Evolutionary conservation across 177 flowering plant species (phyloP).

Genomic region (Vitis hybrid): DNA sequence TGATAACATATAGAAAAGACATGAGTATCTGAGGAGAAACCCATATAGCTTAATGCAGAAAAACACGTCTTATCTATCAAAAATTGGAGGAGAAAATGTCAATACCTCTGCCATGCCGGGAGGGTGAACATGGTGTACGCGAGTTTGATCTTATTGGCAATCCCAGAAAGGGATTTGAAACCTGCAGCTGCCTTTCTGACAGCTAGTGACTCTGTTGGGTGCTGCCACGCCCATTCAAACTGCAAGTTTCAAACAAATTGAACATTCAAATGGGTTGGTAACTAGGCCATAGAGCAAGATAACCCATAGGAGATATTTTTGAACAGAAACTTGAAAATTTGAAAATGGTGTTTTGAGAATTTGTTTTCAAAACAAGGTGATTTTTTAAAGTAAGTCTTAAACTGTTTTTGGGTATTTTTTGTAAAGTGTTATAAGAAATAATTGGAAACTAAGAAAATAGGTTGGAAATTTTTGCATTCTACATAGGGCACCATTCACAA

Average conservation of each 20-base stretch:
- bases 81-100: background rate
- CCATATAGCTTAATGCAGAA: background rate
- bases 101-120: conserved; percentile 79
- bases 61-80: background rate
- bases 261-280: no score
- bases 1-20: conserved; percentile 23
- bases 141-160: conserved; percentile 75
- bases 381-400: no score
- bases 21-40: background rate
- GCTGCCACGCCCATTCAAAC: conserved; percentile 99
- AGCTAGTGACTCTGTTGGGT: conserved; percentile 76
- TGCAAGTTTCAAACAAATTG: conserved; percentile 31
- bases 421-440: no score
- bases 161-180: conserved; percentile 71
- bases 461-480: no score
- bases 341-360: no score
- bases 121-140: conserved; percentile 87
- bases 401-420: no score
- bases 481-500: no score
- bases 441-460: no score
- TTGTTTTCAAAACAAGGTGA: no score
- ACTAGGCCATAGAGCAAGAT: no score
- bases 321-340: no score
- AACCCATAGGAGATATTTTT: no score
- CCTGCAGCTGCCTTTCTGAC: conserved; percentile 73